These are phyloP conservation scores for Inga oerstediana DNA, from an alignment of 306 rosid species.

Conservation along the genomic window DNA sequence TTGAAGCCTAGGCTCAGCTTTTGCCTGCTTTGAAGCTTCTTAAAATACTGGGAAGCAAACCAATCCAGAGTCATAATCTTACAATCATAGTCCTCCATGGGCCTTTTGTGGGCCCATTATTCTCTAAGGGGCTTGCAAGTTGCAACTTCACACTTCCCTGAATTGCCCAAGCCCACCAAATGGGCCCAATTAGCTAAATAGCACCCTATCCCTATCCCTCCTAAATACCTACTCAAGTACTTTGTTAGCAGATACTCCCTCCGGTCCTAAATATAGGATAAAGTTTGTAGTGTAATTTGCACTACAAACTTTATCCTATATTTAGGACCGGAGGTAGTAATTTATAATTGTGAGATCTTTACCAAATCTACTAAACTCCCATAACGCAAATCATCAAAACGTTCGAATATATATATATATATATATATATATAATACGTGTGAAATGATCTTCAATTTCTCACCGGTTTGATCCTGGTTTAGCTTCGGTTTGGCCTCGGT, in stretches of 20 bases:
- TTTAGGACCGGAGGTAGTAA: too few relatives aligned
- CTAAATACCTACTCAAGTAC: background rate
- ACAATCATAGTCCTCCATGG: background rate
- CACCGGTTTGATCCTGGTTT: too few relatives aligned
- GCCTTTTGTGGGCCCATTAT: background rate
- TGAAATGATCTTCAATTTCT: background rate
- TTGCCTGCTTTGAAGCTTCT: slow-evolving; percentile 32
- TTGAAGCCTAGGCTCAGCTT: slow-evolving; percentile 33
- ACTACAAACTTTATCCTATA: too few relatives aligned
- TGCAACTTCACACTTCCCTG: background rate
- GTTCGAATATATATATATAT: too few relatives aligned
- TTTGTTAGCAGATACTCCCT: too few relatives aligned
- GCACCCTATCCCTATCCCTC: background rate
- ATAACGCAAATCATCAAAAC: background rate
- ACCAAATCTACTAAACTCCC: too few relatives aligned
- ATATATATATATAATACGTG: too few relatives aligned
- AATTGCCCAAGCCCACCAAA: background rate
- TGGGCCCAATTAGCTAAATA: background rate
- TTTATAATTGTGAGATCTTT: background rate
- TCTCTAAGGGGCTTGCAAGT: background rate
- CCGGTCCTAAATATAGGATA: too few relatives aligned
- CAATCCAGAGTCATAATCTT: background rate
- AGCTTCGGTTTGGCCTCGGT: too few relatives aligned
- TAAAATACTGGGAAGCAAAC: background rate
- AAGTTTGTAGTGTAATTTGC: too few relatives aligned